Percentiles rank a stretch among this genome's conserved stretches.
Conservation (phyloP, 179 eudicot species). For the Beta lomatogona region DNA sequence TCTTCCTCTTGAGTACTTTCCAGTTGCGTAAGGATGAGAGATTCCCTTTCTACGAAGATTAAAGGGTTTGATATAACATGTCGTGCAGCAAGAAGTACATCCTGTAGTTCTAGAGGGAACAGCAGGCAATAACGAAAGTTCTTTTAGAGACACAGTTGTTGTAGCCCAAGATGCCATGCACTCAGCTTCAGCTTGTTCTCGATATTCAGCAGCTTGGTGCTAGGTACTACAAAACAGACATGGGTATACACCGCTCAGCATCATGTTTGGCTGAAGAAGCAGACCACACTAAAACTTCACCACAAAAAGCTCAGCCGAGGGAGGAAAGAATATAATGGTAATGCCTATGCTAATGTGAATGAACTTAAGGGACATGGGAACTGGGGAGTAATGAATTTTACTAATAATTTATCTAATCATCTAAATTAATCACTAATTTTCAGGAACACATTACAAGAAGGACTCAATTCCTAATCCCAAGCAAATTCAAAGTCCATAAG, state of each 20-base stretch:
- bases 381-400: too few relatives aligned
- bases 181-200: not conserved
- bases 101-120: constrained; percentile 20
- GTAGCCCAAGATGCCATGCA: constrained; percentile 33
- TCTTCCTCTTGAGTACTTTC: constrained; percentile 12
- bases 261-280: not conserved
- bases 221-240: constrained; percentile 22
- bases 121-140: constrained; percentile 15
- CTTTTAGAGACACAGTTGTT: constrained; percentile 28
- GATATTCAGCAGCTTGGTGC: not conserved
- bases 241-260: too few relatives aligned
- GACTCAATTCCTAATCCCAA: too few relatives aligned
- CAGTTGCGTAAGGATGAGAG: not conserved
- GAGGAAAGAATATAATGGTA: too few relatives aligned
- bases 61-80: constrained; percentile 5
- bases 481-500: too few relatives aligned
- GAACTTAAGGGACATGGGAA: too few relatives aligned
- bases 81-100: not conserved
- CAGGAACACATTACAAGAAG: too few relatives aligned
- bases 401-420: too few relatives aligned
- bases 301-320: not conserved
- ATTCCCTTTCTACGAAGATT: constrained; percentile 12
- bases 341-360: too few relatives aligned
- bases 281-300: not conserved
- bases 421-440: too few relatives aligned